Evolutionary conservation across 2,329 filamentous ascomycete species (phyloP).

Genomic region (Beauveria scarabaeidicola): DNA sequence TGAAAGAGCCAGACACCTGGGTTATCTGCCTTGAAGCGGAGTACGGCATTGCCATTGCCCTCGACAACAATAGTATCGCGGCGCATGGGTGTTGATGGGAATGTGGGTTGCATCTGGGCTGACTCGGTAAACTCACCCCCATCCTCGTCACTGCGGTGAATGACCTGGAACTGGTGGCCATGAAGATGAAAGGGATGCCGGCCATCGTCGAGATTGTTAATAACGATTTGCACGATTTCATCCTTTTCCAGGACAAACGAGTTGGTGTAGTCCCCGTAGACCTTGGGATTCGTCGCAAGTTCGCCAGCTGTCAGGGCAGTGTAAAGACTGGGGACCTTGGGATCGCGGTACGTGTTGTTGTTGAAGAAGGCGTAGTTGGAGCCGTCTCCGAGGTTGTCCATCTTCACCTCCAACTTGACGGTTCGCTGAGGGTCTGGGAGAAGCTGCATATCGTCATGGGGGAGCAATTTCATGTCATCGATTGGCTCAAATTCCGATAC

Average conservation of each 20-base stretch:
- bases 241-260: constrained; percentile 59
- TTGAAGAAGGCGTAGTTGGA: constrained; percentile 60
- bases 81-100: constrained; percentile 50
- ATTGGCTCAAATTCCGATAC: constrained; percentile 56
- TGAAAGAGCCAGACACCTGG: constrained; percentile 67
- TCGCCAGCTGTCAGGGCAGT: constrained; percentile 61
- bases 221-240: constrained; percentile 59
- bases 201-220: constrained; percentile 68
- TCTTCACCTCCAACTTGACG: constrained; percentile 56
- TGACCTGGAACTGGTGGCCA: constrained; percentile 64
- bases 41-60: constrained; percentile 57
- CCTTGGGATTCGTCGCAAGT: constrained; percentile 43
- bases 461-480: constrained; percentile 65
- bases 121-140: constrained; percentile 45
- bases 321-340: constrained; percentile 74
- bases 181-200: constrained; percentile 74
- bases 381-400: constrained; percentile 54
- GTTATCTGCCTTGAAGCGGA: constrained; percentile 61
- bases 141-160: constrained; percentile 51
- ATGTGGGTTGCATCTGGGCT: constrained; percentile 35
- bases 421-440: constrained; percentile 53
- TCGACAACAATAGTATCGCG: constrained; percentile 60
- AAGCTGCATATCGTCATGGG: constrained; percentile 55
- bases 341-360: constrained; percentile 64
- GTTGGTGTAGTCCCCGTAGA: constrained; percentile 61